phyloP scores from a whole-genome alignment of 495 filamentous ascomycete genomes.

The Aspergillus funiculosus region DNA sequence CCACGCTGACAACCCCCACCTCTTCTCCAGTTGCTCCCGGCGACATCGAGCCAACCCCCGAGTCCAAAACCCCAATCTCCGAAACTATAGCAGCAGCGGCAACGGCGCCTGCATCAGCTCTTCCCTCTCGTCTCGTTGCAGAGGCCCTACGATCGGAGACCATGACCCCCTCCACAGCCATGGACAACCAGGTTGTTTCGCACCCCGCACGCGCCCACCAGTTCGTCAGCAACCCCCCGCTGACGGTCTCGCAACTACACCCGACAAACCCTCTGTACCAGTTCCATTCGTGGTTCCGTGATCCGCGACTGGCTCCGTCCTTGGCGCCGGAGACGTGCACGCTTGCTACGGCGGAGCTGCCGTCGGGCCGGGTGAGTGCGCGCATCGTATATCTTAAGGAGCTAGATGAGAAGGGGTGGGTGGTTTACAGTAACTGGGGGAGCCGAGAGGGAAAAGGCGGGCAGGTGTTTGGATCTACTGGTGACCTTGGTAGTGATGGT shows the following conservation, averaged over 20 bases:
- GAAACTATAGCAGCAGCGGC: no score
- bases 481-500: slow-evolving; percentile 6
- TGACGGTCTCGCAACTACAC: slow-evolving; percentile 38
- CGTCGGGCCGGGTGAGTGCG: slow-evolving; percentile 75
- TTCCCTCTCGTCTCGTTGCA: slow-evolving; percentile 15
- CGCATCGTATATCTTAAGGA: slow-evolving; percentile 91
- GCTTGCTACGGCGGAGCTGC: slow-evolving; percentile 79
- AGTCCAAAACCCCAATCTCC: slow-evolving; percentile 12
- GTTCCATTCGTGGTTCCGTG: slow-evolving; percentile 81
- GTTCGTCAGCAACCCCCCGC: slow-evolving; percentile 42
- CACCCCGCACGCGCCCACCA: slow-evolving; percentile 43
- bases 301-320: slow-evolving; percentile 55
- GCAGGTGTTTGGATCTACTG: slow-evolving; percentile 34
- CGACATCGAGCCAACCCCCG: slow-evolving; percentile 29
- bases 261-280: slow-evolving; percentile 60
- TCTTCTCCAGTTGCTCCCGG: slow-evolving; percentile 37
- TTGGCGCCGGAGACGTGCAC: slow-evolving; percentile 67
- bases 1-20: slow-evolving; percentile 18
- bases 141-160: slow-evolving; percentile 29
- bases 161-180: slow-evolving; percentile 35
- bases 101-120: slow-evolving; percentile 24
- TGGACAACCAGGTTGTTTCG: slow-evolving; percentile 33
- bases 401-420: slow-evolving; percentile 63
- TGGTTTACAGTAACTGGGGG: slow-evolving; percentile 89
- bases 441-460: slow-evolving; percentile 48